These are phyloP conservation scores for Zychaea mexicana DNA, from an alignment of 371 early-diverging fungal genomes.

Conservation along the genomic window DNA sequence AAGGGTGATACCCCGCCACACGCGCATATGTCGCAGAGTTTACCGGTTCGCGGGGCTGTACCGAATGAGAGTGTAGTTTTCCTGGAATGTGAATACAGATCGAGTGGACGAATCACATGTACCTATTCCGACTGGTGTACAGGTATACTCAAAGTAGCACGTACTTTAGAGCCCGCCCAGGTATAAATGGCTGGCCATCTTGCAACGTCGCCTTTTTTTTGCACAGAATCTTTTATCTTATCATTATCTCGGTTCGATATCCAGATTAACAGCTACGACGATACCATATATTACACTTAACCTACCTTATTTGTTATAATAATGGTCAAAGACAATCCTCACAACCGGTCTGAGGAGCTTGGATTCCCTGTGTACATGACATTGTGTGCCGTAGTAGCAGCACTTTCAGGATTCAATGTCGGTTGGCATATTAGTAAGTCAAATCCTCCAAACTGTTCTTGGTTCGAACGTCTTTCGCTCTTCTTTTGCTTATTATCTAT, in stretches of 20 bases:
- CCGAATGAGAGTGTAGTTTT: neutral
- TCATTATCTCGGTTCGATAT: neutral
- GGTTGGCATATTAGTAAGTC: constrained; percentile 23
- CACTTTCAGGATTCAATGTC: constrained; percentile 7
- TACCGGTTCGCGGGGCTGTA: neutral
- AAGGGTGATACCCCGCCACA: neutral
- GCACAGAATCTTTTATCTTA: neutral
- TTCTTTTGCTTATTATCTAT: neutral
- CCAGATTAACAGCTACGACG: no score
- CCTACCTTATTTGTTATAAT: neutral
- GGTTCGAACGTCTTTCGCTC: no score
- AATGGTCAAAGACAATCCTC: neutral
- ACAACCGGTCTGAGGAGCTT: constrained; percentile 3
- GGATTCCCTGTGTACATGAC: constrained; percentile 2
- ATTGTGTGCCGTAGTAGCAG: constrained; percentile 14
- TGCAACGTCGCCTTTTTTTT: neutral
- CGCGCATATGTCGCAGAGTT: no score
- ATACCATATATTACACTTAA: no score
- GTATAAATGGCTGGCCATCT: neutral
- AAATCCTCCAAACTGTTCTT: neutral
- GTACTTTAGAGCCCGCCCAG: neutral
- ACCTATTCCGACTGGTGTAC: neutral
- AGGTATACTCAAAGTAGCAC: constrained; percentile 1
- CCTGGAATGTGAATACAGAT: neutral
- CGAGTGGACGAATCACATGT: neutral